Conservation (phyloP, 306 rosid species). For the Dicorynia guianensis region DNA sequence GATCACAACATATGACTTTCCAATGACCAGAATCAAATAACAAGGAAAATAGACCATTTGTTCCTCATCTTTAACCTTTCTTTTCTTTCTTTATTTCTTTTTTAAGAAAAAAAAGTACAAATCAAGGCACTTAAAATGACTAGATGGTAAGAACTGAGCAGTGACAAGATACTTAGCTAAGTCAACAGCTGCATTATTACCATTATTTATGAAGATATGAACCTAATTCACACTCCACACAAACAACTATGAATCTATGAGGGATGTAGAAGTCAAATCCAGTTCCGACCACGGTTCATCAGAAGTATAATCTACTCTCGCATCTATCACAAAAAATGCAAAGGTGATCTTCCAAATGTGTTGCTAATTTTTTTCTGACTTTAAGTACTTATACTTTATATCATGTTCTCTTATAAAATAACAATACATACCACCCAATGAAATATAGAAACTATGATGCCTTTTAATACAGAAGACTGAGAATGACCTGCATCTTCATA, state of each 20-base stretch:
- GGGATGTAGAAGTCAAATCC: constrained; percentile 2
- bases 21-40: constrained; percentile 11
- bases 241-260: constrained; percentile 11
- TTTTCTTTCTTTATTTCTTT: too few species aligned
- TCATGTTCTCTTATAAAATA: constrained; percentile 16
- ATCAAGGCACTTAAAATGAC: constrained; percentile 26
- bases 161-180: constrained; percentile 5
- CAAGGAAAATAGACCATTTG: constrained; percentile 16
- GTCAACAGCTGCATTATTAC: neutral
- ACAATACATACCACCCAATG: constrained; percentile 26
- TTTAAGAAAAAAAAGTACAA: constrained; percentile 22
- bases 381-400: constrained; percentile 12
- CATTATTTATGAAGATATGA: constrained; percentile 10
- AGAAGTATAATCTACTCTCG: neutral
- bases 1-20: constrained; percentile 27
- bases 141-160: constrained; percentile 22
- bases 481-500: constrained; percentile 83
- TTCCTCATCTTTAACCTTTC: neutral
- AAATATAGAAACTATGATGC: constrained; percentile 30
- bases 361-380: neutral
- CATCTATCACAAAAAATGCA: neutral
- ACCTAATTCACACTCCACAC: constrained; percentile 31
- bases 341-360: neutral
- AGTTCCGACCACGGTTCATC: neutral
- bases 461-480: constrained; percentile 22